Base-by-base conservation (phyloP, 805 yeast genomes). In the Teunomyces barrocoloradensis region DNA sequence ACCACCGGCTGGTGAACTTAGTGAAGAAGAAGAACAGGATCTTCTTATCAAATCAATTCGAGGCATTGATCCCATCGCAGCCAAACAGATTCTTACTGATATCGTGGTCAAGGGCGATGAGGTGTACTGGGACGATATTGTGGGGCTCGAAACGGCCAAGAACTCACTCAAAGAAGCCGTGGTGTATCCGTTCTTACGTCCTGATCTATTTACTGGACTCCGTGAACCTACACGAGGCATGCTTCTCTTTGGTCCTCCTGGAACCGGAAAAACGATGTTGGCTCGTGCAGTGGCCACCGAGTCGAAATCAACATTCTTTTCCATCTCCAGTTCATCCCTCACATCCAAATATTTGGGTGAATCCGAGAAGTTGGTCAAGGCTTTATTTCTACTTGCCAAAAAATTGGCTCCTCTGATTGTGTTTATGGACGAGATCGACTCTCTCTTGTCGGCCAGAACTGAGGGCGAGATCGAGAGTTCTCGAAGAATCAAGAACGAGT, bases 191-290 rank as follows among this genome's bases (percentile, higher is more conserved):
- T 91, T 92, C 60, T 68, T 94, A 53, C 77, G 98, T 44, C 99
- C 98, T 0, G 98, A 92, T 66, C 73, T 92, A 48, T 94, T 92
- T 63, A 79, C 81, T 49, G 98, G 97, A 0, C 70, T 92, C 45
- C 75, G 97, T 55, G 97, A 91, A 68, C 98, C 98, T 0, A 91
- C 96, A 0, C 72, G 96, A 49, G 98, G 98, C n/a, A 89, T 94
- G 96, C 74, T 92, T 17, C 68, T 92, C 36, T 92, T 90, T 71
- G 99, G 99, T 0, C 98, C 99, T 2, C 97, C 98, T 0, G 99
- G 99, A n/a, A 92, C 98, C 0, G 98, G 98, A 47, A 92, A 94
- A 61, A 91, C 97, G 0, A 91, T 92, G 98, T 77, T 92, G 55
- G 97, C 97, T 0, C 76, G 96, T 53, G 96, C 98, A 0, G 97